Conservation (phyloP, 805 yeast genomes). For the Lipomyces sp. region DNA sequence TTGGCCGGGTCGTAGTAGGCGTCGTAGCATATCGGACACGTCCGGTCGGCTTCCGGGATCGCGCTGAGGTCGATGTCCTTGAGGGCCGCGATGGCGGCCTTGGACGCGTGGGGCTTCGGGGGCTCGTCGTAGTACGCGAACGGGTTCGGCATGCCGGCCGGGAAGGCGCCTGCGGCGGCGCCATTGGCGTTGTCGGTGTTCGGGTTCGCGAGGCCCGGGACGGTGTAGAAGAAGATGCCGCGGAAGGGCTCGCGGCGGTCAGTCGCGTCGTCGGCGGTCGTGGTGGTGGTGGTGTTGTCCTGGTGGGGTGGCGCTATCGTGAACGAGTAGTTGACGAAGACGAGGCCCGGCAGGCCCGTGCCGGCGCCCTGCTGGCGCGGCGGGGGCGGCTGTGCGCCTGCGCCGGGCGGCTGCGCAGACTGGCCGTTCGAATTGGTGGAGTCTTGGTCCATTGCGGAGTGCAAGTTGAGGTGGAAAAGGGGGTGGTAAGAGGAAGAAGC, state of each 20-base stretch:
- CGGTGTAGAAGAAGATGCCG: slow-evolving; percentile 19
- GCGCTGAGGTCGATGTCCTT: slow-evolving; percentile 33
- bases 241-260: slow-evolving; percentile 7
- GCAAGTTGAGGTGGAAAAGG: no score
- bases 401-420: neutral
- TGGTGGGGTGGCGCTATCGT: slow-evolving; percentile 11
- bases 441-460: no score
- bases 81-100: slow-evolving; percentile 38
- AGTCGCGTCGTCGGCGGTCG: neutral
- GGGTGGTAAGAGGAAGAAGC: no score
- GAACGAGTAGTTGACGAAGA: slow-evolving; percentile 23
- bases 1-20: slow-evolving; percentile 27
- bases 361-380: neutral
- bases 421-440: neutral
- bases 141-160: neutral
- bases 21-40: slow-evolving; percentile 48
- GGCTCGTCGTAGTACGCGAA: slow-evolving; percentile 15
- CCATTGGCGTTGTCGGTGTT: slow-evolving; percentile 3
- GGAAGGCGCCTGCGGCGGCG: neutral
- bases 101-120: slow-evolving; percentile 34
- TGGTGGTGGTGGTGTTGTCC: neutral
- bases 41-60: slow-evolving; percentile 37
- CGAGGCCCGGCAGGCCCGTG: slow-evolving; percentile 6
- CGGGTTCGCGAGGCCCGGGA: neutral
- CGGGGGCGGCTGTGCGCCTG: neutral